Percentiles rank a stretch among this genome's conserved stretches.
These are phyloP conservation scores for Mrakia frigida DNA, from an alignment of 768 basidiomycete species.

Conservation along the genomic window DNA sequence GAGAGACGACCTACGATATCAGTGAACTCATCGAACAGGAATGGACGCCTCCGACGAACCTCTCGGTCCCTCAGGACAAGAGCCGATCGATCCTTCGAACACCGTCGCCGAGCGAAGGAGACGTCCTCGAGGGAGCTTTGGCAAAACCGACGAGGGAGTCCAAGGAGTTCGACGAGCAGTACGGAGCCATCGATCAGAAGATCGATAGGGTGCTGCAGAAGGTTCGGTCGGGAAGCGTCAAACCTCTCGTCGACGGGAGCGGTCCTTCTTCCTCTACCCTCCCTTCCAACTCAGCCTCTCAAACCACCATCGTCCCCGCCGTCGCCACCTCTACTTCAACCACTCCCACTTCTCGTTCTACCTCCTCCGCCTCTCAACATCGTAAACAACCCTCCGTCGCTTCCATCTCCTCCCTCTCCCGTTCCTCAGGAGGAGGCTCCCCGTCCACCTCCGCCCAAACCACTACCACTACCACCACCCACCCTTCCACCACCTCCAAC, in stretches of 20 bases:
- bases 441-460: slow-evolving; percentile 35
- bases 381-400: slow-evolving; percentile 61
- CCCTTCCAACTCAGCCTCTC: slow-evolving; percentile 34
- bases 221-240: slow-evolving; percentile 39
- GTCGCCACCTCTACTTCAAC: not conserved
- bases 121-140: slow-evolving; percentile 43
- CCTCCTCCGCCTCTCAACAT: slow-evolving; percentile 49
- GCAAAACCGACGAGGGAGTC: slow-evolving; percentile 32
- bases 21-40: slow-evolving; percentile 89
- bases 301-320: slow-evolving; percentile 41
- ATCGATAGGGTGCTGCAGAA: slow-evolving; percentile 46
- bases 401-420: slow-evolving; percentile 59
- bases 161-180: slow-evolving; percentile 30
- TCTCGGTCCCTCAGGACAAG: slow-evolving; percentile 30
- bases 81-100: not conserved
- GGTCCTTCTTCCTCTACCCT: not conserved
- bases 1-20: slow-evolving; percentile 78
- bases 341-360: slow-evolving; percentile 33
- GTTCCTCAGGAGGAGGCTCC: not conserved
- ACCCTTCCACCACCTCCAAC: slow-evolving; percentile 45
- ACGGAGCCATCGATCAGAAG: slow-evolving; percentile 43
- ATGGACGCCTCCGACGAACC: slow-evolving; percentile 45
- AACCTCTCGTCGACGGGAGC: slow-evolving; percentile 22
- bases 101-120: slow-evolving; percentile 32
- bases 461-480: slow-evolving; percentile 35